These are phyloP conservation scores for Colletotrichum nymphaeae DNA, from an alignment of 2,329 filamentous ascomycete genomes.

Conservation along the genomic window DNA sequence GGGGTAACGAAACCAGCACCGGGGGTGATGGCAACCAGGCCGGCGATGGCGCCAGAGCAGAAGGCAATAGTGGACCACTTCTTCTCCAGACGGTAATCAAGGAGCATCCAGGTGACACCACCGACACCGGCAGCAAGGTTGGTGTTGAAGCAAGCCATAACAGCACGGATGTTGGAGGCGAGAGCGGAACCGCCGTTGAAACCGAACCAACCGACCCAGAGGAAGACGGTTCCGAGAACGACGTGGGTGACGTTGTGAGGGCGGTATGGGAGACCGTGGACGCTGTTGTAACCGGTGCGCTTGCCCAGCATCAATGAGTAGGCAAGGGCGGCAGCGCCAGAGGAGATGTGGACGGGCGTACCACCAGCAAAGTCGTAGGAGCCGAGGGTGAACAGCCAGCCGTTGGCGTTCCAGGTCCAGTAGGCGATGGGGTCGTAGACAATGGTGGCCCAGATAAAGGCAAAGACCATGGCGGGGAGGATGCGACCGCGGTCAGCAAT, in stretches of 20 bases:
- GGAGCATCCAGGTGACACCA: conserved; percentile 84
- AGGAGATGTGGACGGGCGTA: conserved; percentile 80
- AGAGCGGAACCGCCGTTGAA: conserved; percentile 92
- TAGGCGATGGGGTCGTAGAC: conserved; percentile 81
- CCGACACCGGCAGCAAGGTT: conserved; percentile 87
- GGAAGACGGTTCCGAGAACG: conserved; percentile 77
- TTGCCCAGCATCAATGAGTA: conserved; percentile 81
- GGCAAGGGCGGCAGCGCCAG: conserved; percentile 77
- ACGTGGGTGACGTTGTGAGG: conserved; percentile 82
- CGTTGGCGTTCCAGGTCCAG: conserved; percentile 82
- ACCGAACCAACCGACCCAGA: conserved; percentile 97
- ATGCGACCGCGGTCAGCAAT: conserved; percentile 71
- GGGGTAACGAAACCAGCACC: conserved; percentile 85
- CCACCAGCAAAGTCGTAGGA: conserved; percentile 81
- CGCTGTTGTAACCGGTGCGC: conserved; percentile 70
- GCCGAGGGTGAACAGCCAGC: conserved; percentile 77
- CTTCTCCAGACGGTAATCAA: conserved; percentile 90
- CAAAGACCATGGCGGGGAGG: conserved; percentile 72
- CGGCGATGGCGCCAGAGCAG: conserved; percentile 90
- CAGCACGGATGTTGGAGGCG: conserved; percentile 83
- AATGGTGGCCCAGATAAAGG: conserved; percentile 78
- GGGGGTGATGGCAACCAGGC: conserved; percentile 90
- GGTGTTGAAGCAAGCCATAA: conserved; percentile 91
- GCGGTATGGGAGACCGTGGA: conserved; percentile 72
- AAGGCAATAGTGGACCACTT: conserved; percentile 96